Evolutionary conservation across 2,329 filamentous ascomycete genomes (phyloP), one percentile per base, ranked within the genome.

Genomic region (Aspergillus ochraceus): DNA sequence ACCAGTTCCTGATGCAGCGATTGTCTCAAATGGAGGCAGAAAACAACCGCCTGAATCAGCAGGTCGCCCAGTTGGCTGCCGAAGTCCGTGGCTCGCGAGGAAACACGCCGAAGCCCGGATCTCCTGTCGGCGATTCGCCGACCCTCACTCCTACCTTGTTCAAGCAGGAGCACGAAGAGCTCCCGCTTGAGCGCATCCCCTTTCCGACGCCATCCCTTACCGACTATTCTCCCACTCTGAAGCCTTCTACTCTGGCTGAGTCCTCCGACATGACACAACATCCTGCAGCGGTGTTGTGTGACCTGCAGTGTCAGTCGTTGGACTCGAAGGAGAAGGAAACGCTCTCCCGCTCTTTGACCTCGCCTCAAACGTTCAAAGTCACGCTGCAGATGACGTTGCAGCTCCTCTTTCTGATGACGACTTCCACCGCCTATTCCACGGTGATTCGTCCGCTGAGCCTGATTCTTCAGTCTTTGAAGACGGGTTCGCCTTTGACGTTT

Each of bases 201-300:
- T 76, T 77, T 64, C 75, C 73, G 0, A 74, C 75, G 47, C 75
- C 75, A 6, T 74, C 76, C 55, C 60, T 73, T 45, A 69, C 70
- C 67, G 74, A 76, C 60, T 75, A 73, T 70, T 76, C 76, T 22
- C 74, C 76, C 42, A 77, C 70, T 57, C 68, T 75, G 60, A 74
- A 74, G 66, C 72, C 74, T 67, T 74, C 74, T 66, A 75, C 72
- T 74, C 76, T 78, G 74, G 77, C 78, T 76, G 76, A 81, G 81
- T 85, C 89, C 81, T 85, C 90, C 87, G 91, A 96, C 86, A 82
- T 87, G 95, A 95, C 93, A 97, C 95, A 97, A 97, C 93, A 96
- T 97, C 93, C 95, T 98, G 95, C 95, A 85, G 95, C 86, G 93
- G 89, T 97, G 94, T 97, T 98, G 95, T 98, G 90, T 80, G 95